Base-by-base conservation (phyloP, 768 basidiomycete species). In the Fomitopsis serialis region DNA sequence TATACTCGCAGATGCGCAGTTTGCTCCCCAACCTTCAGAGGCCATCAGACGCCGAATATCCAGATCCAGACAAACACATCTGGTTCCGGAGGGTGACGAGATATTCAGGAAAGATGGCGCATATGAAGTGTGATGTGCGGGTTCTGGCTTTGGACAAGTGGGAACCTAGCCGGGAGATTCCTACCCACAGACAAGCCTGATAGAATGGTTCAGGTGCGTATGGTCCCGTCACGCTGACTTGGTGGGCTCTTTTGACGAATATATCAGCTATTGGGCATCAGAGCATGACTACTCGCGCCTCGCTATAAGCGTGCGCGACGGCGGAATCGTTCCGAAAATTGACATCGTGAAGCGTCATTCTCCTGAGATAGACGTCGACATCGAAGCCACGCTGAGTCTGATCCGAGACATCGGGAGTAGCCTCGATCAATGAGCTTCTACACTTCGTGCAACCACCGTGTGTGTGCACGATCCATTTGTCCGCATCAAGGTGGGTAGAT, bases 1-100 rank as follows among this genome's bases (percentile, higher is more conserved):
- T n/a, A 32, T 42, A 22, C 34, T 19, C 17, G 40, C 53, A 85
- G 84, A 64, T 57, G 15, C 62, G 66, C 12, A 71, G 71, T 2
- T 59, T 74, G 10, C 62, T 83, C 11, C 83, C 82, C 0, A 82
- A 80, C 54, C 61, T 85, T 7, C 83, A 84, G 63, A 68, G 60
- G n/a, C 62, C 62, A 48, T 64, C 59, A 22, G 36, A 21, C n/a
- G 55, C 46, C 52, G 37, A 19, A 24, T 46, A n/a, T 45, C 57
- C 6, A 40, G 57, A 24, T 17, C 54, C 12, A 13, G 36, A 56
- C 8, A 61, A 58, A 13, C 50, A 60, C 12, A 74, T 69, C 55
- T 77, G 74, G 73, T 42, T 70, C 17, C 66, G 63, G 1, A 53
- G 54, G 24, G 58, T 58, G 11, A 60, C 55, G 2, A 25, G 48